Base-by-base conservation (phyloP, 352 stramenopile genomes). In the Poterioochromonas sp. region DNA sequence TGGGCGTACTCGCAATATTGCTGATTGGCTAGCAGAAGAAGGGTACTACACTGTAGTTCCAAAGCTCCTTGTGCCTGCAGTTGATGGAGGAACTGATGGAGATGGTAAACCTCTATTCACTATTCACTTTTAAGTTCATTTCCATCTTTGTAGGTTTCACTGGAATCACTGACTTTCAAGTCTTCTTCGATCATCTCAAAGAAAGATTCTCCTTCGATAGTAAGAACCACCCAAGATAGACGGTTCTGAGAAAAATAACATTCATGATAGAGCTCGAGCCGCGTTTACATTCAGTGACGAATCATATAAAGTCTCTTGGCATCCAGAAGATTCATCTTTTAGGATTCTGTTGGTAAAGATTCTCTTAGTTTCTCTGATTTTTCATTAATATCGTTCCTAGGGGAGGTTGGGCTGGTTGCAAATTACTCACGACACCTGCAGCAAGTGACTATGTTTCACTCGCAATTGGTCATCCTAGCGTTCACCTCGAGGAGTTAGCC, bases 81-180 rank as follows among this genome's bases (percentile, higher is more conserved):
- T 73, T 40, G 63, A 73, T 47, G 63, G 63, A 11, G 63, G 63
- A 51, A 44, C 35, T 20, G 29, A 73, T 73, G 63, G 63, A 34
- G 63, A 73, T 73, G 63, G 63, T 35, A 64, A 64, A 32, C 44
- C 20, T 20, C 8, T 53, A 20, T 8, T 53, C 8, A 20, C 8
- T 20, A 8, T 8, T 53, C 44, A 53, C 20, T 20, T 20, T 53
- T 20, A 53, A 8, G 8, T 20, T 8, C 8, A 20, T 53, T 8
- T 20, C 20, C 20, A 53, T 53, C 44, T 20, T 53, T 53, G 44
- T 53, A 53, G 44, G 44, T 20, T 53, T 53, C 44, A 53, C 8
- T 53, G 44, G 44, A 8, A 20, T 53, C 20, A 53, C 8, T 53
- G 8, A 8, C 8, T 8, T 53, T 53, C 44, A 8, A 53, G 8